Evolutionary conservation across 768 basidiomycete genomes (phyloP).

Genomic region (Pleurotus eryngii): DNA sequence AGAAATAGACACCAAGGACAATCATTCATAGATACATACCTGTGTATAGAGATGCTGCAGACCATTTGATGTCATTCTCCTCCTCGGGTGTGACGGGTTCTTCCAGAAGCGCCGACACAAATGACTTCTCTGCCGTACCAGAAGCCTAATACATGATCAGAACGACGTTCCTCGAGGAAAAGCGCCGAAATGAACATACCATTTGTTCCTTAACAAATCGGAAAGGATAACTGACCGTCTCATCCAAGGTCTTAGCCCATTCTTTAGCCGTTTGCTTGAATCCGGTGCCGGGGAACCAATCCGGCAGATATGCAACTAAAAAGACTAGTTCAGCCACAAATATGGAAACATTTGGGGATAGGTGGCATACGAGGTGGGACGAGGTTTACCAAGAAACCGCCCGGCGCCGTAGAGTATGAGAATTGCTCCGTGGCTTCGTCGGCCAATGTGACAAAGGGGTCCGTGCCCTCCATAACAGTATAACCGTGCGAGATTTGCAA

Average conservation of each 20-base stretch:
- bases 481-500: slow-evolving; percentile 44
- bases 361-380: slow-evolving; percentile 38
- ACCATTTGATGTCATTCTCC: slow-evolving; percentile 40
- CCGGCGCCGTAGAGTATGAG: slow-evolving; percentile 37
- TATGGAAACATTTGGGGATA: no score
- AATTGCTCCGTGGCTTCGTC: slow-evolving; percentile 37
- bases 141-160: slow-evolving; percentile 10
- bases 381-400: slow-evolving; percentile 45
- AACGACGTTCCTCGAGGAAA: no score
- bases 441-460: slow-evolving; percentile 37
- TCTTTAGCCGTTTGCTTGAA: slow-evolving; percentile 46
- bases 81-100: slow-evolving; percentile 26
- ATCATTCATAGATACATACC: neutral
- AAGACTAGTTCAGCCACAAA: neutral
- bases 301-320: slow-evolving; percentile 43
- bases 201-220: slow-evolving; percentile 41
- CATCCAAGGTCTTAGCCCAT: slow-evolving; percentile 39
- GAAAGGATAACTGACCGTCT: slow-evolving; percentile 46
- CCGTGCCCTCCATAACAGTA: slow-evolving; percentile 32
- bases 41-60: slow-evolving; percentile 43
- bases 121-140: slow-evolving; percentile 31
- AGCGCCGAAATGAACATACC: slow-evolving; percentile 1
- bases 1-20: neutral
- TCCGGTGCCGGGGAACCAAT: slow-evolving; percentile 57
- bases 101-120: slow-evolving; percentile 29